A percentile compares a stretch with the other conserved stretches of the same genome.
These are phyloP conservation scores for Boletus hoseneyae DNA, from an alignment of 1,284 basidiomycete genomes.

Conservation along the genomic window DNA sequence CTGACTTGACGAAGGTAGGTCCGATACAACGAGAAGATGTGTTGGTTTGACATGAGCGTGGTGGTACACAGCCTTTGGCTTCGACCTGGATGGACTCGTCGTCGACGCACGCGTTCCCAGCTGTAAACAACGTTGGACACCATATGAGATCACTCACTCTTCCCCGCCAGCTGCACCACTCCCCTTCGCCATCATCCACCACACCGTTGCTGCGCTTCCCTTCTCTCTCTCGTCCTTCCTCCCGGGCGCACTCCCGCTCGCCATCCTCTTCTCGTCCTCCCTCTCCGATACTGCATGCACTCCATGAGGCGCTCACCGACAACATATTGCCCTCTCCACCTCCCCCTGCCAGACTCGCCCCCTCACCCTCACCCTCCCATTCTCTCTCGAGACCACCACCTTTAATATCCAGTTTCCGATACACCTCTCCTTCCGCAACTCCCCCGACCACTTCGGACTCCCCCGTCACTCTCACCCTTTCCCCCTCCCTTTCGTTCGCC, in stretches of 20 bases:
- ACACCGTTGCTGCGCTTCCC: conserved; percentile 28
- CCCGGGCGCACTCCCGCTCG: conserved; percentile 10
- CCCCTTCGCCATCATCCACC: conserved; percentile 8
- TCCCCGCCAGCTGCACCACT: conserved; percentile 18
- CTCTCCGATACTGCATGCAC: conserved; percentile 27
- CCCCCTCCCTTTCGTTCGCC: conserved; percentile 35
- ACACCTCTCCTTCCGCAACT: conserved; percentile 63
- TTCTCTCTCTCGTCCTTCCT: not conserved
- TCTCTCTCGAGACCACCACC: conserved; percentile 47
- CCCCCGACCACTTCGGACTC: conserved; percentile 36
- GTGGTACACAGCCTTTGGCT: too few relatives aligned
- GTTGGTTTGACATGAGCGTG: not conserved
- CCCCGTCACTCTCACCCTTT: conserved; percentile 34
- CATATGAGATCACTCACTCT: conserved; percentile 4
- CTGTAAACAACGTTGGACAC: too few relatives aligned
- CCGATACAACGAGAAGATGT: conserved; percentile 27
- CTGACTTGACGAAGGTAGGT: conserved; percentile 32
- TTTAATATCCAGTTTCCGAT: conserved; percentile 56
- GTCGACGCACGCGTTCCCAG: too few relatives aligned
- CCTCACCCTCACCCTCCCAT: conserved; percentile 35
- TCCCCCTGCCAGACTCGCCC: conserved; percentile 45
- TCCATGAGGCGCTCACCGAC: conserved; percentile 42
- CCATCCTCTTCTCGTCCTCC: conserved; percentile 23
- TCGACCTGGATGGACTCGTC: too few relatives aligned
- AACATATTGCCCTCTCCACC: conserved; percentile 42